Evolutionary conservation across 2,329 filamentous ascomycete genomes (phyloP), one percentile per base, ranked within the genome.

Genomic region (Xylaria sp.): DNA sequence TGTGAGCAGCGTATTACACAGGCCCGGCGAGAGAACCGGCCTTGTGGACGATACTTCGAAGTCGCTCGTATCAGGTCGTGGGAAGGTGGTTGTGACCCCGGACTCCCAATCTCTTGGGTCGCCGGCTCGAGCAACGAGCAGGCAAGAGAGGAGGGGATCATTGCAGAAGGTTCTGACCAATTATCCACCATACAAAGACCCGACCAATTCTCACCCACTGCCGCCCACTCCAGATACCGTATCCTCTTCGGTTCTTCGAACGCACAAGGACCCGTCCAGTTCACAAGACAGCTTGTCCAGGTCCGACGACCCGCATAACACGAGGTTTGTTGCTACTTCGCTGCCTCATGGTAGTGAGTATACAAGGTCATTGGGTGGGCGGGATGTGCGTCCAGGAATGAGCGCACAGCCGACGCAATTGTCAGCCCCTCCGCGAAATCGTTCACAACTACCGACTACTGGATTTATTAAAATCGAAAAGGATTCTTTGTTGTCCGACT

Each of bases 141-240:
- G 81, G 58, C 81, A 85, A 25, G 83, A 86, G 65, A 87, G 86
- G 76, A 80, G 83, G 50, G 82, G 85, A 15, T 80, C 82, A 0
- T 72, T 87, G 13, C 81, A 85, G 10, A 82, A 79, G 51, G 86
- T 88, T 7, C 74, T 84, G 37, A 88, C 86, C 0, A 84, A 86
- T 37, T 81, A 81, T n/a, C 75, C 80, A 66, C 69, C 81, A 74
- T 69, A 80, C 5, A 78, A 78, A 70, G 83, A 81, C 78, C 81
- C 73, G 68, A 83, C 60, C 1, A 80, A 82, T 63, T 81, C 83
- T 5, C 82, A 84, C 20, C 78, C 78, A 20, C 78, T 89, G 1
- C 88, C 88, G 10, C 88, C 88, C 0, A 89, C 88, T 0, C 88
- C 88, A 0, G 87, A 89, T 72, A 89, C 88, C 0, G 86, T 89